phyloP scores from a whole-genome alignment of 495 filamentous ascomycete species.

The Hypoxylon fragiforme region DNA sequence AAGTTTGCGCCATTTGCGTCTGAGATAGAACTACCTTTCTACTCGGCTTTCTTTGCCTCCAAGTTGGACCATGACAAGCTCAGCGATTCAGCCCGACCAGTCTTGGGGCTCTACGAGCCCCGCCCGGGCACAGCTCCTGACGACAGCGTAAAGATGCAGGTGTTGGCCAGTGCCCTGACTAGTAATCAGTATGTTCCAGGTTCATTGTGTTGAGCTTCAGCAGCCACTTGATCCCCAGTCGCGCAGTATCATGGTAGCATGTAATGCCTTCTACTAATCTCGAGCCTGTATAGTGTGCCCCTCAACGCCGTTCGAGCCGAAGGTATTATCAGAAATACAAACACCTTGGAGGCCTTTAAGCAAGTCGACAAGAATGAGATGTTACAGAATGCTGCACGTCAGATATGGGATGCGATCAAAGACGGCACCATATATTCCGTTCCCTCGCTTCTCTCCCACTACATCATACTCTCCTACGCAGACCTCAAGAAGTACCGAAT shows the following conservation, averaged over 20 bases:
- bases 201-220: not conserved
- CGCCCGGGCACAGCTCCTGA: slow-evolving; percentile 67
- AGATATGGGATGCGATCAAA: slow-evolving; percentile 96
- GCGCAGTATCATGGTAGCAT: not conserved
- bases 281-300: slow-evolving; percentile 62
- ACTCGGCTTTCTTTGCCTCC: slow-evolving; percentile 79
- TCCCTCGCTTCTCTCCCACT: slow-evolving; percentile 86
- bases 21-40: slow-evolving; percentile 94
- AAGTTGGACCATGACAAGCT: slow-evolving; percentile 98
- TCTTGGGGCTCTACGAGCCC: slow-evolving; percentile 89
- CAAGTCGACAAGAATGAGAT: slow-evolving; percentile 71
- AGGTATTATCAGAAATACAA: slow-evolving; percentile 92
- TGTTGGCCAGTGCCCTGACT: slow-evolving; percentile 82
- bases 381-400: slow-evolving; percentile 72
- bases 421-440: slow-evolving; percentile 95
- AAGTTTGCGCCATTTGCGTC: slow-evolving; percentile 84
- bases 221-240: too few relatives aligned
- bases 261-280: slow-evolving; percentile 8
- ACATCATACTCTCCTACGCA: slow-evolving; percentile 88
- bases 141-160: slow-evolving; percentile 79
- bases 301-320: slow-evolving; percentile 77
- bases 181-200: slow-evolving; percentile 69
- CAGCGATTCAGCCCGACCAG: slow-evolving; percentile 81
- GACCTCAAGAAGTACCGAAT: slow-evolving; percentile 96
- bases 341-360: slow-evolving; percentile 92